Evolutionary conservation across 1,139 yeast genomes (phyloP).

Genomic region (Meyerozyma elateridarum): DNA sequence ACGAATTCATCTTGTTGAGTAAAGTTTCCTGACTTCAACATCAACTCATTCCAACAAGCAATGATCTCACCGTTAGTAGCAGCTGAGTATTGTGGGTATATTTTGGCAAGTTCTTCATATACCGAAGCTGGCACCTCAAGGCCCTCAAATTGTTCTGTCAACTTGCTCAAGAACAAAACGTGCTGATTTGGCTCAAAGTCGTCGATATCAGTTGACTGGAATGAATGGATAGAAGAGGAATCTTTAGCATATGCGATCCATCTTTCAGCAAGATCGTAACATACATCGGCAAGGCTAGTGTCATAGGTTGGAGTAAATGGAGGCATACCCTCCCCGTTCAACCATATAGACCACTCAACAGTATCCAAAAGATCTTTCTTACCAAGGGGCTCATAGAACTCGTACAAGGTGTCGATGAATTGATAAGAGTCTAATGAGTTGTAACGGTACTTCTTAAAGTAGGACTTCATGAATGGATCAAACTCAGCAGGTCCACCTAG

Average conservation of each 20-base stretch:
- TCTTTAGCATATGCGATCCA: slow-evolving; percentile 18
- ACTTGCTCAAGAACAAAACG: slow-evolving; percentile 29
- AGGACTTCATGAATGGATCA: slow-evolving; percentile 29
- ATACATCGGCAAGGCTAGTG: slow-evolving; percentile 28
- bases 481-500: slow-evolving; percentile 26
- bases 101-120: slow-evolving; percentile 17
- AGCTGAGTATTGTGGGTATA: slow-evolving; percentile 23
- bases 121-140: slow-evolving; percentile 14
- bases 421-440: slow-evolving; percentile 27
- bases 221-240: slow-evolving; percentile 9
- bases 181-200: slow-evolving; percentile 32
- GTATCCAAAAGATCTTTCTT: slow-evolving; percentile 17
- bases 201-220: slow-evolving; percentile 20
- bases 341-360: slow-evolving; percentile 27
- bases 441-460: slow-evolving; percentile 29
- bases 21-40: slow-evolving; percentile 25
- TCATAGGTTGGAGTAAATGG: slow-evolving; percentile 27
- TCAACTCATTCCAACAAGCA: slow-evolving; percentile 27
- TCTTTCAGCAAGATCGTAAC: slow-evolving; percentile 22
- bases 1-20: slow-evolving; percentile 17
- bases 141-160: slow-evolving; percentile 20
- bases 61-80: slow-evolving; percentile 32
- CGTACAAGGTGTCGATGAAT: slow-evolving; percentile 27
- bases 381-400: slow-evolving; percentile 22
- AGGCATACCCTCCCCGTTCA: slow-evolving; percentile 28